phyloP scores from a whole-genome alignment of 352 stramenopile species.

The Globisporangium nagaii region DNA sequence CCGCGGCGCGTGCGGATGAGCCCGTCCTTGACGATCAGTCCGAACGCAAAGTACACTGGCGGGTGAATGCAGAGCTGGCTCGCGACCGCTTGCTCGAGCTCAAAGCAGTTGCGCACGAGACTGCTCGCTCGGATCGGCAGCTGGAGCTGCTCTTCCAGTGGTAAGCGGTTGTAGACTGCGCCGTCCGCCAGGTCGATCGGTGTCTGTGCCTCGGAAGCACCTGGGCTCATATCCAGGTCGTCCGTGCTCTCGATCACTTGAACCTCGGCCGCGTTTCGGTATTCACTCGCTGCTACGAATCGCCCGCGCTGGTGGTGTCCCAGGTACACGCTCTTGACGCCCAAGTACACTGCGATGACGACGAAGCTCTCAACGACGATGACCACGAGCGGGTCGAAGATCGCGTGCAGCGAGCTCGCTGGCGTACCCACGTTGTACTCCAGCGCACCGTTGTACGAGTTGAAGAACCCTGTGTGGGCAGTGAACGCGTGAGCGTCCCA shows the following conservation, averaged over 20 bases:
- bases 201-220: neutral
- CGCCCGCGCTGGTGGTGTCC: neutral
- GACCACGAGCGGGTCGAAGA: conserved; percentile 29
- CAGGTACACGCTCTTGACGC: conserved; percentile 2
- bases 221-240: conserved; percentile 3
- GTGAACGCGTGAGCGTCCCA: conserved; percentile 29
- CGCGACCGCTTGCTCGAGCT: conserved; percentile 22
- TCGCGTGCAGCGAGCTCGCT: conserved; percentile 10
- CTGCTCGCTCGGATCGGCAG: conserved; percentile 38
- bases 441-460: conserved; percentile 49
- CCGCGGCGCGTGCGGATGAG: conserved; percentile 42
- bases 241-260: conserved; percentile 9
- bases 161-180: conserved; percentile 38
- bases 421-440: conserved; percentile 33
- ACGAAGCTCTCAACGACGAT: conserved; percentile 26
- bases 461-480: conserved; percentile 23
- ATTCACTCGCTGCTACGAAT: neutral
- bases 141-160: conserved; percentile 41
- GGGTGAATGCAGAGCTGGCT: conserved; percentile 35
- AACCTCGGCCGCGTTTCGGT: conserved; percentile 3
- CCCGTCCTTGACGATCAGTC: conserved; percentile 33
- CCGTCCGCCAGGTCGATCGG: neutral
- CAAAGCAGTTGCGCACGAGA: conserved; percentile 33
- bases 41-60: conserved; percentile 49
- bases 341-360: neutral